Evolutionary conservation across 1,139 yeast genomes (phyloP), one percentile per base, ranked within the genome.

Genomic region (Scheffersomyces segobiensis): DNA sequence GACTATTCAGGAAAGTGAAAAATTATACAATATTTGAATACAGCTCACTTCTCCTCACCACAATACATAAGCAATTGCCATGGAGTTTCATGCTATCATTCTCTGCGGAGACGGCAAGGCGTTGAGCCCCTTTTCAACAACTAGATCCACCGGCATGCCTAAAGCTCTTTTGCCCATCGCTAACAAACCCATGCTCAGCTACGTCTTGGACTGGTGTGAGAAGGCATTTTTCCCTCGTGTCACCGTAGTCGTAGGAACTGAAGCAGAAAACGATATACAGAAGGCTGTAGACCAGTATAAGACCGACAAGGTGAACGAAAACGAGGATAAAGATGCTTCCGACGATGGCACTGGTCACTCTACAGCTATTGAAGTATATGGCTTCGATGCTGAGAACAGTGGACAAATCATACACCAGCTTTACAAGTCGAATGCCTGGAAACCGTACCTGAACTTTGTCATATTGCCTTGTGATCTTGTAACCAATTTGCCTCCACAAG

Each of bases 51-150:
- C 20, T 8, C 17, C 19, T 42, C 39, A 21, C 54, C n/a, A 17
- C 66, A 56, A 52, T 47, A 55, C 48, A 52, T 32, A 32, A 32
- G 4, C 42, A 32, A 32, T 32, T 32, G 59, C 21, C 32, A 92
- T 93, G 98, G 97, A 93, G 76, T 89, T 93, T 71, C 97, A 93
- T 67, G 98, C 97, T 0, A 82, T 93, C 53, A 85, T 95, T 42
- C 83, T 92, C 60, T 93, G 98, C 75, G 98, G 98, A 5, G 86
- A 84, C 56, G 98, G 98, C 21, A 81, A 81, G 46, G 81, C 83
- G 52, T 78, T 95, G 65, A 72, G 85, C 17, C 98, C 98, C 0
- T 85, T 93, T 61, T 84, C 96, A 0, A 76, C 82, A 50, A 81
- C 80, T 50, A 76, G 85, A 56, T 73, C 81, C 8, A 80, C 88